A percentile compares a stretch with the other conserved stretches of the same genome.
Evolutionary conservation across 2,329 filamentous ascomycete species (phyloP).

Genomic region (Fonsecaea erecta): DNA sequence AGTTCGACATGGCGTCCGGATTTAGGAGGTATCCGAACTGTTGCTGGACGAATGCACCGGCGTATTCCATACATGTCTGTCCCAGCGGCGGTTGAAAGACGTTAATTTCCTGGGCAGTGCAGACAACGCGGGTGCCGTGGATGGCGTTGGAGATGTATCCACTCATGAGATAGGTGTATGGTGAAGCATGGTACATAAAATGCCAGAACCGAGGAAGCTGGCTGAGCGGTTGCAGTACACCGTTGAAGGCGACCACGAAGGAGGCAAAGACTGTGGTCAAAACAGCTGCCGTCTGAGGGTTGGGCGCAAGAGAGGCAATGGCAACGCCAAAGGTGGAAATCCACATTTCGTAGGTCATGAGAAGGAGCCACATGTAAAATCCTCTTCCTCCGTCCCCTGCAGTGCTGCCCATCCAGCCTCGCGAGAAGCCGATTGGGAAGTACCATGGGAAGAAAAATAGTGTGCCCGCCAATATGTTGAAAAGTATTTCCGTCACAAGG

Average conservation of each 20-base stretch:
- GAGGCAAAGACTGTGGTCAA: constrained; percentile 75
- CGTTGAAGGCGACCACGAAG: constrained; percentile 72
- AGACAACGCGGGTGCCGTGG: constrained; percentile 55
- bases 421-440: constrained; percentile 1
- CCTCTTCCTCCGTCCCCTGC: not conserved
- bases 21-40: constrained; percentile 52
- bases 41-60: constrained; percentile 39
- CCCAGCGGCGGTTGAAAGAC: constrained; percentile 67
- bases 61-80: constrained; percentile 68
- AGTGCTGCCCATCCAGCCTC: not conserved
- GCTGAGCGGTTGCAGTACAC: constrained; percentile 67
- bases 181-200: constrained; percentile 69
- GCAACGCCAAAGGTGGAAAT: constrained; percentile 74
- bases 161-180: constrained; percentile 68
- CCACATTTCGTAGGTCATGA: constrained; percentile 15
- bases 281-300: constrained; percentile 71
- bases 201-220: constrained; percentile 68
- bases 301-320: constrained; percentile 69
- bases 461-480: constrained; percentile 1
- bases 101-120: constrained; percentile 62
- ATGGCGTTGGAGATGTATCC: constrained; percentile 52
- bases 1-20: constrained; percentile 49
- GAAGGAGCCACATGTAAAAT: constrained; percentile 9
- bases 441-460: not conserved
- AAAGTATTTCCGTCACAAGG: not conserved